A percentile compares a stretch with the other conserved stretches of the same genome.
Conservation (phyloP, 2,329 filamentous ascomycete species). For the Fusarium equiseti region DNA sequence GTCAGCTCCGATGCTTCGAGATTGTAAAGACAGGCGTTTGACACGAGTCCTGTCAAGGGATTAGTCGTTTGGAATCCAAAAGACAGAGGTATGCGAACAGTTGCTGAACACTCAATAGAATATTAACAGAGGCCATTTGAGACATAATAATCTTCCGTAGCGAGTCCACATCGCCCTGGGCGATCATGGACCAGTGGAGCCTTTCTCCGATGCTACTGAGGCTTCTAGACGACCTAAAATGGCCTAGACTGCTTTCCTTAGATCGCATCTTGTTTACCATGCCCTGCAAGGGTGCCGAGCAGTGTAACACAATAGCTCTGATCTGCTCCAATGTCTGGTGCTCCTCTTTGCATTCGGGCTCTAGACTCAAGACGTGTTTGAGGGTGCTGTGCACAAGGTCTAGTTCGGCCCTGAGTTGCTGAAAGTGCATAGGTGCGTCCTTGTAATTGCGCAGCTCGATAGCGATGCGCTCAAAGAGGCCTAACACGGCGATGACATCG, state of each 20-base stretch:
- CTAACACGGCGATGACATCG: not conserved
- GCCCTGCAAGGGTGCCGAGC: not conserved
- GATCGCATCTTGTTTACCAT: not conserved
- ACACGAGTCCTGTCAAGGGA: not conserved
- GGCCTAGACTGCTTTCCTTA: not conserved
- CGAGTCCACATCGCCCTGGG: not conserved
- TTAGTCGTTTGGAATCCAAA: not conserved
- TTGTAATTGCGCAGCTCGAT: not conserved
- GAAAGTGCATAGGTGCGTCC: not conserved
- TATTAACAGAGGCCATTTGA: not conserved
- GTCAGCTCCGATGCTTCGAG: fast-evolving
- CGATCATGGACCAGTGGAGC: not conserved
- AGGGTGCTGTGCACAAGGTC: not conserved
- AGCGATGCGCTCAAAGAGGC: not conserved
- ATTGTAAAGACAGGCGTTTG: not conserved
- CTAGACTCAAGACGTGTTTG: not conserved
- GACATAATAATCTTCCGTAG: not conserved
- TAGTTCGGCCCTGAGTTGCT: not conserved
- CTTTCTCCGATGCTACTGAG: fast-evolving
- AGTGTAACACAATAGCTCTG: not conserved
- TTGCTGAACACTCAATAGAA: not conserved
- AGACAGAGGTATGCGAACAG: not conserved
- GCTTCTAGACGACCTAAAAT: not conserved
- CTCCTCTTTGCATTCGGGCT: not conserved
- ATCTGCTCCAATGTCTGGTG: not conserved